These are phyloP conservation scores for Oryza glumipatula DNA, from an alignment of 176 grass and related monocot species.

Conservation along the genomic window DNA sequence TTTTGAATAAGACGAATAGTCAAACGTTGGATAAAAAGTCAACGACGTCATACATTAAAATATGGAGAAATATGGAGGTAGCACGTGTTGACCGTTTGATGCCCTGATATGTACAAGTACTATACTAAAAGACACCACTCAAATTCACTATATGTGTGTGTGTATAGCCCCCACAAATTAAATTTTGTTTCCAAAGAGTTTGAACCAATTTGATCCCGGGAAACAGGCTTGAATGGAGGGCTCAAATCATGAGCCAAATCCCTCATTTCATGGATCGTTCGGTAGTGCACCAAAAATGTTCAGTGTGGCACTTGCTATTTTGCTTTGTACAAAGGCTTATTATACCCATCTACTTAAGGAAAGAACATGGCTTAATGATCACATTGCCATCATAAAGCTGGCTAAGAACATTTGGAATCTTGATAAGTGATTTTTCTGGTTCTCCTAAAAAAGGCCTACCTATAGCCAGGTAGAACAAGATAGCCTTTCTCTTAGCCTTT, in stretches of 20 bases:
- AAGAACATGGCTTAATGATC: constrained; percentile 58
- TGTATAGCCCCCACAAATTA: background rate
- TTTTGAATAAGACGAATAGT: no score
- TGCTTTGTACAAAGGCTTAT: constrained; percentile 23
- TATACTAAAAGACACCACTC: background rate
- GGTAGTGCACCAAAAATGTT: constrained; percentile 21
- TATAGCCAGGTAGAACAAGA: constrained; percentile 36
- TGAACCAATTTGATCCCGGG: constrained; percentile 44
- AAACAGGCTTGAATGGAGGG: constrained; percentile 53
- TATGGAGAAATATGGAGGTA: no score
- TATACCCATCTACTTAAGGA: constrained; percentile 31
- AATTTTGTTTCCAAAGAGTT: constrained; percentile 18
- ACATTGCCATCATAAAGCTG: constrained; percentile 35
- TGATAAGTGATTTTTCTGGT: constrained; percentile 39
- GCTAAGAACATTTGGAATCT: constrained; percentile 71
- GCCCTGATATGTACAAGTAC: background rate
- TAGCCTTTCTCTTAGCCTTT: constrained; percentile 55
- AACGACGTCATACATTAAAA: no score
- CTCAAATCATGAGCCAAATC: constrained; percentile 49
- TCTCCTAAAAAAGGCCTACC: constrained; percentile 33
- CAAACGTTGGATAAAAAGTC: no score
- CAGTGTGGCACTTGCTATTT: background rate
- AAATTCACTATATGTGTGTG: background rate
- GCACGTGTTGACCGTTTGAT: constrained; percentile 18
- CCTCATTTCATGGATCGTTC: constrained; percentile 55